phyloP scores from a whole-genome alignment of 108 stramenopile species.

The Craspedostauros australis region DNA sequence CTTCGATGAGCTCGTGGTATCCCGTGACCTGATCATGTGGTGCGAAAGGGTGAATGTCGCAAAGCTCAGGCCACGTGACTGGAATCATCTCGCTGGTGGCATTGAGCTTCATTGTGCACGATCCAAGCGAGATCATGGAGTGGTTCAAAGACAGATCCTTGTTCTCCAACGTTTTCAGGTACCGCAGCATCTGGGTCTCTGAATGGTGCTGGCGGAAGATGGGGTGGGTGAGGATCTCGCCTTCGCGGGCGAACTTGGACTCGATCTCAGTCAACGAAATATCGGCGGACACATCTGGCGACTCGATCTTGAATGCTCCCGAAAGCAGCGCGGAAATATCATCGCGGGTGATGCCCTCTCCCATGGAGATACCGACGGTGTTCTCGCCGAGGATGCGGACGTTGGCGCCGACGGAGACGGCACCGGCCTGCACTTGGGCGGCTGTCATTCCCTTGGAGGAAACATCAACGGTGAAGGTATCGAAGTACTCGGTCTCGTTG shows the following conservation, averaged over 20 bases:
- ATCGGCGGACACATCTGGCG: slow-evolving; percentile 68
- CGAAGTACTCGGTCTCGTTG: slow-evolving; percentile 80
- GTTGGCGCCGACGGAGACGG: slow-evolving; percentile 82
- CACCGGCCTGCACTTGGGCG: slow-evolving; percentile 60
- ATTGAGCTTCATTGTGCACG: slow-evolving; percentile 99
- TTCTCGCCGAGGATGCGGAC: slow-evolving; percentile 86
- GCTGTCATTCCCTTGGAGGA: slow-evolving; percentile 72
- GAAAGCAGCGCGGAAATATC: slow-evolving; percentile 66
- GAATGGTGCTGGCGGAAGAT: slow-evolving; percentile 94
- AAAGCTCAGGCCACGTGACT: slow-evolving; percentile 97
- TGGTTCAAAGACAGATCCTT: slow-evolving; percentile 96
- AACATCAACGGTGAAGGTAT: slow-evolving; percentile 87
- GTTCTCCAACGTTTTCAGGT: slow-evolving; percentile 93
- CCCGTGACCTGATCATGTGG: slow-evolving; percentile 90
- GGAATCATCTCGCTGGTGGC: slow-evolving; percentile 98
- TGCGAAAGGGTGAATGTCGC: slow-evolving; percentile 97
- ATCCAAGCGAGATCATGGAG: slow-evolving; percentile 98
- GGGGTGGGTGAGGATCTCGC: slow-evolving; percentile 89
- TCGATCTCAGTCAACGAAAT: slow-evolving; percentile 63
- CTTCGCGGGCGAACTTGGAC: slow-evolving; percentile 48
- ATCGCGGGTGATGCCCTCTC: slow-evolving; percentile 87
- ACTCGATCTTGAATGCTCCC: slow-evolving; percentile 64
- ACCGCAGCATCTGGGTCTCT: slow-evolving; percentile 98
- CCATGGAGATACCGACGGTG: slow-evolving; percentile 90
- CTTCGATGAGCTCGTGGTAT: slow-evolving; percentile 91